Percentiles rank a stretch among this genome's conserved stretches.
These are phyloP conservation scores for Entophlyctis helioformis DNA, from an alignment of 192 early-diverging fungal genomes.

Conservation along the genomic window DNA sequence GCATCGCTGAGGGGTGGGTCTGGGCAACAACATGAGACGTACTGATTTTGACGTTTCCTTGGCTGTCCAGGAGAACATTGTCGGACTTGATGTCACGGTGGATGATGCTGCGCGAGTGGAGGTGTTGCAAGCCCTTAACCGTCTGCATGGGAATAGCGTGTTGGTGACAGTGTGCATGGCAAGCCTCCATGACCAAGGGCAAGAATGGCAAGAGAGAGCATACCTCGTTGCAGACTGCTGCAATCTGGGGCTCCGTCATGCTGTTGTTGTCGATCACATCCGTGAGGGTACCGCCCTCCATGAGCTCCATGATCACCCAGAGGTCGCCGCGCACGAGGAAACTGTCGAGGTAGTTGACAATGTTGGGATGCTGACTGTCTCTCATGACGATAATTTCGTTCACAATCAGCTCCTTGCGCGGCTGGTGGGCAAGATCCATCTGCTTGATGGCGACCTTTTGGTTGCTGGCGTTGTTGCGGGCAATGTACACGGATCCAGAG, in stretches of 20 bases:
- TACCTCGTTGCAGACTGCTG: slow-evolving; percentile 61
- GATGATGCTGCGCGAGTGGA: slow-evolving; percentile 64
- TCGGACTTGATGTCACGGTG: slow-evolving; percentile 84
- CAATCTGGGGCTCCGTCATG: slow-evolving; percentile 73
- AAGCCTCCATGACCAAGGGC: no score
- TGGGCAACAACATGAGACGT: neutral
- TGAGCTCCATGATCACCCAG: slow-evolving; percentile 98
- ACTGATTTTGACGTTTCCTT: slow-evolving; percentile 58
- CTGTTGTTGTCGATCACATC: slow-evolving; percentile 91
- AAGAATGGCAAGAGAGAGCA: neutral
- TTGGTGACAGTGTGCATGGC: neutral
- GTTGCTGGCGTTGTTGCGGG: slow-evolving; percentile 40
- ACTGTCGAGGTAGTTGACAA: slow-evolving; percentile 93
- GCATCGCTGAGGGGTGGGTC: neutral
- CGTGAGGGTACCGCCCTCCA: slow-evolving; percentile 96
- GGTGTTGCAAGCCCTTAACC: slow-evolving; percentile 55
- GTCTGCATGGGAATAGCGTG: slow-evolving; percentile 28
- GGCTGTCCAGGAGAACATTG: slow-evolving; percentile 67
- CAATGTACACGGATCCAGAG: slow-evolving; percentile 96
- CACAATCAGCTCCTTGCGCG: slow-evolving; percentile 47
- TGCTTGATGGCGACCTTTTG: slow-evolving; percentile 49
- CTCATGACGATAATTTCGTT: slow-evolving; percentile 85
- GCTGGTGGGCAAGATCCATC: slow-evolving; percentile 45
- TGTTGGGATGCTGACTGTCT: slow-evolving; percentile 77
- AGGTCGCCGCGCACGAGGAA: slow-evolving; percentile 81